Evolutionary conservation across 495 filamentous ascomycete species (phyloP).

Genomic region (Daldinia bambusicola): DNA sequence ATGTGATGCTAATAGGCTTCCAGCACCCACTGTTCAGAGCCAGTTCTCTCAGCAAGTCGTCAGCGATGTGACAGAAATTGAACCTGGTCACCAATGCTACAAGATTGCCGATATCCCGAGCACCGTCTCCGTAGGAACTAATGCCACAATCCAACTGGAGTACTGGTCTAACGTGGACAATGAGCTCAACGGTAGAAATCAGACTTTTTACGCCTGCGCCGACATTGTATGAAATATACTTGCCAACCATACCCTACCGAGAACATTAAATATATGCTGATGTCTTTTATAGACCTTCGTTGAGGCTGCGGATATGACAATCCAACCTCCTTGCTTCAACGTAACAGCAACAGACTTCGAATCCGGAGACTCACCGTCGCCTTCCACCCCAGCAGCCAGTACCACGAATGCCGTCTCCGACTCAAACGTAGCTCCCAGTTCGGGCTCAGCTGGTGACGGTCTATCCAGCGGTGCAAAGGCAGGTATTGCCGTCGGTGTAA

Average conservation of each 20-base stretch:
- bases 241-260: neutral
- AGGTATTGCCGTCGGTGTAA: conserved; percentile 59
- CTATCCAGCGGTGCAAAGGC: conserved; percentile 59
- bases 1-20: neutral
- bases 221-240: conserved; percentile 50
- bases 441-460: conserved; percentile 37
- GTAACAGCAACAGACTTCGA: conserved; percentile 54
- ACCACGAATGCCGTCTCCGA: conserved; percentile 19
- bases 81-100: conserved; percentile 64
- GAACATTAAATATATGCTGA: neutral
- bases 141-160: conserved; percentile 64
- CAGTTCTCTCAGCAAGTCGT: conserved; percentile 58
- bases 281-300: conserved; percentile 52
- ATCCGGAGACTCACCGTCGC: conserved; percentile 35
- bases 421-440: neutral
- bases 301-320: conserved; percentile 51
- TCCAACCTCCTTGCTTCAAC: conserved; percentile 62
- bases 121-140: conserved; percentile 52
- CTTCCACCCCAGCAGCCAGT: conserved; percentile 24
- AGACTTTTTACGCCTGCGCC: conserved; percentile 64
- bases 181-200: conserved; percentile 50
- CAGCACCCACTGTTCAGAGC: conserved; percentile 53
- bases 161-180: conserved; percentile 59
- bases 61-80: conserved; percentile 50
- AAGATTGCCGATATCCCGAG: conserved; percentile 54